Evolutionary conservation across 495 filamentous ascomycete genomes (phyloP).

Genomic region (Podospora pseudopauciseta): DNA sequence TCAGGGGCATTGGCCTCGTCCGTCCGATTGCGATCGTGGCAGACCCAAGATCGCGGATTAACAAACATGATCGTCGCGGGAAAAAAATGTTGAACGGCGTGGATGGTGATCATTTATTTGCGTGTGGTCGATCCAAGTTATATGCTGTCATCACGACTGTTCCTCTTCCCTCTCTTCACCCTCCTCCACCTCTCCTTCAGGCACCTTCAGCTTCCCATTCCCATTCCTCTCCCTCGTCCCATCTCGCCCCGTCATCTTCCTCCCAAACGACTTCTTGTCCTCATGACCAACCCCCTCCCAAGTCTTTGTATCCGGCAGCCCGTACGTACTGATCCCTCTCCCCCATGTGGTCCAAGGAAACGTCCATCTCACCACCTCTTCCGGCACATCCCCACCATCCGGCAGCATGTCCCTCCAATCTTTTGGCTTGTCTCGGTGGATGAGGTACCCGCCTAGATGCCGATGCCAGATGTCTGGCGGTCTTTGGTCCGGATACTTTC

Average conservation of each 20-base stretch:
- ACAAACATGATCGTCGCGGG: background rate
- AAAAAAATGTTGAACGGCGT: background rate
- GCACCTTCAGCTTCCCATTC: slow-evolving; percentile 3
- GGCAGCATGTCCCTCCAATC: slow-evolving; percentile 28
- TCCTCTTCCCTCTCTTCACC: slow-evolving; percentile 9
- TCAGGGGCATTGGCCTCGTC: background rate
- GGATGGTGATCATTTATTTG: no score
- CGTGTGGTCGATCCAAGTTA: no score
- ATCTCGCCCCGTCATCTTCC: slow-evolving; percentile 16
- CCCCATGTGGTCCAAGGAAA: slow-evolving; percentile 36
- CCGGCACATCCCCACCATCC: slow-evolving; percentile 18
- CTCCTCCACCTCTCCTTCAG: background rate
- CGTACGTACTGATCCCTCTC: slow-evolving; percentile 32
- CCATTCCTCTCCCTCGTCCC: slow-evolving; percentile 2
- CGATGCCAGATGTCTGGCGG: slow-evolving; percentile 33
- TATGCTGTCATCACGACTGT: slow-evolving; percentile 12
- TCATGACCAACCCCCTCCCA: slow-evolving; percentile 35
- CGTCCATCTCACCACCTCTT: slow-evolving; percentile 30
- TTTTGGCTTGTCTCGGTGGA: slow-evolving; percentile 34
- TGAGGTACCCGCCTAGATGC: slow-evolving; percentile 31
- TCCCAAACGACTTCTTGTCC: slow-evolving; percentile 28
- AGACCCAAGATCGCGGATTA: background rate
- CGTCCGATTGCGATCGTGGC: background rate
- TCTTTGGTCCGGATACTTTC: slow-evolving; percentile 7
- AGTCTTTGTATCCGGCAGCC: slow-evolving; percentile 34